Percentiles rank a stretch among this genome's conserved stretches.
Evolutionary conservation across 2,329 filamentous ascomycete genomes (phyloP).

Genomic region (Phyllosticta citriasiana): DNA sequence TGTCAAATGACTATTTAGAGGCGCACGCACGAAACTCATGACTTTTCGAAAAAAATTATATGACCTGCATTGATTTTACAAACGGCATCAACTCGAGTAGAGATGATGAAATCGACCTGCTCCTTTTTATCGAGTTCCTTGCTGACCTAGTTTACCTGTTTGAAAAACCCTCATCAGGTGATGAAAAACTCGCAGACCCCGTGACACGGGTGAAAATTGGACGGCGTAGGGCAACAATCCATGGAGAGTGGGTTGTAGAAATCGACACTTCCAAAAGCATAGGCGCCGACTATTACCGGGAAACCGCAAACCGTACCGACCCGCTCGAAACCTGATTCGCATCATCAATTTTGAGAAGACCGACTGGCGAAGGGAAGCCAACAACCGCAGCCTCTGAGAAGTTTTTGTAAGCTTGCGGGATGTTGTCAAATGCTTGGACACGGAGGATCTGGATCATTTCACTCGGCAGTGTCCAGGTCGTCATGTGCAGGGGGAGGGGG

Average conservation of each 20-base stretch:
- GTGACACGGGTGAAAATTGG: background rate
- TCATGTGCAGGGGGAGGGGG: constrained; percentile 74
- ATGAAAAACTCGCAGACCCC: background rate
- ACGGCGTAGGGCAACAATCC: background rate
- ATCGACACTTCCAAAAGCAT: background rate
- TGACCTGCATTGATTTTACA: background rate
- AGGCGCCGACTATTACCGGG: background rate
- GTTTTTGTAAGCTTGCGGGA: constrained; percentile 4
- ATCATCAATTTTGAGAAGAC: constrained; percentile 7
- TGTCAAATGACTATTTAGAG: background rate
- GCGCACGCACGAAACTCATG: background rate
- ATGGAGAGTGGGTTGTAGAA: background rate
- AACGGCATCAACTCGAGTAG: background rate
- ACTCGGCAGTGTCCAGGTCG: constrained; percentile 70
- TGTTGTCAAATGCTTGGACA: constrained; percentile 5
- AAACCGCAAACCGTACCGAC: constrained; percentile 10
- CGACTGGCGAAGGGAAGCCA: constrained; percentile 8
- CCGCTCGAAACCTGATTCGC: constrained; percentile 6
- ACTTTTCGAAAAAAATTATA: background rate
- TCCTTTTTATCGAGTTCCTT: background rate
- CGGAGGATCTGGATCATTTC: background rate
- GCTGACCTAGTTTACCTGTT: background rate
- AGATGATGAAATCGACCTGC: background rate
- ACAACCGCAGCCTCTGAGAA: constrained; percentile 4
- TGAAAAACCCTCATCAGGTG: background rate